Evolutionary conservation across 2,329 filamentous ascomycete species (phyloP), one percentile per base, ranked within the genome.

Genomic region (Curvularia eragrostidis): DNA sequence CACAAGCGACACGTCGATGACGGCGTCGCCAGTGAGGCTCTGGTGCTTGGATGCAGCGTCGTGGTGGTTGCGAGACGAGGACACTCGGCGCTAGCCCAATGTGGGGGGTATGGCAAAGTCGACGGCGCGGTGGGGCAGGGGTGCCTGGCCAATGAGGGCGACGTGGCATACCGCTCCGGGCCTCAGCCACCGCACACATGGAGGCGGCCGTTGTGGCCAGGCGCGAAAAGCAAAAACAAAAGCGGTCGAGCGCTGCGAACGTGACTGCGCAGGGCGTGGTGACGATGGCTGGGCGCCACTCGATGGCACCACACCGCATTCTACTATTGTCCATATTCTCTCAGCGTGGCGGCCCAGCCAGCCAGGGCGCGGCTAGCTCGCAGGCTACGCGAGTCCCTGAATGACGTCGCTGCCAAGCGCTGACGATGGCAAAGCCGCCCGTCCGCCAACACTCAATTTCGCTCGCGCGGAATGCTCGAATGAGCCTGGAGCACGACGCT

Each of bases 381-480:
- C 41, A 21, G 46, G 46, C 46, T 52, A 44, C 21, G 49, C 50
- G 21, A 50, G 55, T 58, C 51, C 51, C 55, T 58, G 55, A 41
- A 58, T 58, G 55, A 58, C 55, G 55, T 58, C 55, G 55, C 15
- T 15, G 55, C 55, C 55, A 54, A 54, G 55, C 48, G 13, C n/a
- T 13, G 24, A 28, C 24, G 32, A 47, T 19, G 36, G 48, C 48
- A 48, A 46, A 46, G 39, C 36, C 43, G 44, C 49, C 42, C 36
- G 34, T 47, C 49, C 38, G 54, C 54, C 50, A 54, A 54, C 54
- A 54, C 30, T 58, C 55, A 58, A 58, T 58, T 58, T 58, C 55
- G 55, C 50, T 39, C 44, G 42, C 21, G 55, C 43, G 36, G 54
- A 38, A 51, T 38, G 48, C 54, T 42, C 39, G 7, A 52, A 56